Percentiles rank a stretch among this genome's conserved stretches.
phyloP scores from a whole-genome alignment of 176 grass and related monocot species.

The Hyparrhenia diplandra region DNA sequence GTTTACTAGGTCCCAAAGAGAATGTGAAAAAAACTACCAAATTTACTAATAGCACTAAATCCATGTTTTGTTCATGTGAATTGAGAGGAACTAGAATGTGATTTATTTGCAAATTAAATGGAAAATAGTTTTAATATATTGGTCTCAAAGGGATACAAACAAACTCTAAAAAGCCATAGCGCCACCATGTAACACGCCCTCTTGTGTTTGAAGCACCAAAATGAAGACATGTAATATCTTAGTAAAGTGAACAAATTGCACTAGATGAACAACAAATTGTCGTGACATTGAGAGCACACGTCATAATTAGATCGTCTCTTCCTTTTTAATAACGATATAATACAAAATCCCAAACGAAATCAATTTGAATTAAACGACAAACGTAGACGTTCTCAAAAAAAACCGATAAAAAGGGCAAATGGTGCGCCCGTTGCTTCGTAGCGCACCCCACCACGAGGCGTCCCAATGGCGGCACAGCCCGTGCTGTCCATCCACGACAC shows the following conservation, averaged over 20 bases:
- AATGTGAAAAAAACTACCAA: neutral
- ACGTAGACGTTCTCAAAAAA: neutral
- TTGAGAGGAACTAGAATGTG: no score
- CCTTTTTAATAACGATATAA: neutral
- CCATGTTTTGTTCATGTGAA: no score
- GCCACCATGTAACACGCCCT: no score
- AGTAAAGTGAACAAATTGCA: neutral
- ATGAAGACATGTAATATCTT: neutral
- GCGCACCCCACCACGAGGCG: neutral
- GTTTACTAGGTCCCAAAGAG: neutral
- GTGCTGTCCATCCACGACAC: constrained; percentile 21
- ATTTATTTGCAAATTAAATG: no score
- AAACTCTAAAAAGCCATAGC: no score
- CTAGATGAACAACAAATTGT: neutral
- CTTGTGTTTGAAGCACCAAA: neutral
- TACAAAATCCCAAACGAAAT: neutral
- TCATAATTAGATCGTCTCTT: neutral
- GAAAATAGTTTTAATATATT: no score
- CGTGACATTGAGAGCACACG: neutral
- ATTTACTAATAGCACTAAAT: no score
- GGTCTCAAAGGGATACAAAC: no score
- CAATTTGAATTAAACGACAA: neutral
- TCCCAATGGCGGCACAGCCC: constrained; percentile 10
- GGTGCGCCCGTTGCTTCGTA: neutral
- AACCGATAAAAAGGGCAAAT: neutral